Conservation (phyloP, 148 eudicot species). For the Rhododendron griersonianum region DNA sequence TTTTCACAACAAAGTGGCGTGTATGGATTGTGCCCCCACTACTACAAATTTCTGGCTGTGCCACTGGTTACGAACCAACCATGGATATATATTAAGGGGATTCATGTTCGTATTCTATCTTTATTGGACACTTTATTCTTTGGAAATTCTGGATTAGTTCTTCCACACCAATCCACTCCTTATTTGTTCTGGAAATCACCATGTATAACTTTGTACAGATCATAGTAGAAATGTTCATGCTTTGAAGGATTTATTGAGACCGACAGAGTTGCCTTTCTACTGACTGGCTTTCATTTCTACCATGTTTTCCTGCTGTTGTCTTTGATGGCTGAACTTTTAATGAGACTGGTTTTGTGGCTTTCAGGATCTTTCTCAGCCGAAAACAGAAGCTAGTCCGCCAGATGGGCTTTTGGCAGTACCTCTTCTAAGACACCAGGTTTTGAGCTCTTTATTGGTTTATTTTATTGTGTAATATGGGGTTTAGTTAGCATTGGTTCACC, state of each 20-base stretch:
- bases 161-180: background rate
- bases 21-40: too few relatives aligned
- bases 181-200: background rate
- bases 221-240: background rate
- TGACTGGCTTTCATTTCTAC: background rate
- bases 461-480: background rate
- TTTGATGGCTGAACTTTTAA: background rate
- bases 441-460: conserved; percentile 1
- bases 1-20: too few relatives aligned
- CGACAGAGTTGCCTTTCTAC: background rate
- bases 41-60: too few relatives aligned
- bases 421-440: conserved; percentile 88
- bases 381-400: conserved; percentile 71
- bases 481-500: background rate
- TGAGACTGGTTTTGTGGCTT: background rate
- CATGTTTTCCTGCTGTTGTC: background rate
- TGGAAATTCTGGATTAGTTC: background rate
- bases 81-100: background rate
- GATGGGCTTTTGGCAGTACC: conserved; percentile 69
- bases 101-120: background rate
- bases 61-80: too few relatives aligned
- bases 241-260: background rate
- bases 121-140: background rate
- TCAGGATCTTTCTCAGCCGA: conserved; percentile 91
- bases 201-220: background rate